Conservation (phyloP, 352 stramenopile genomes). For the Globisporangium camurandrum region DNA sequence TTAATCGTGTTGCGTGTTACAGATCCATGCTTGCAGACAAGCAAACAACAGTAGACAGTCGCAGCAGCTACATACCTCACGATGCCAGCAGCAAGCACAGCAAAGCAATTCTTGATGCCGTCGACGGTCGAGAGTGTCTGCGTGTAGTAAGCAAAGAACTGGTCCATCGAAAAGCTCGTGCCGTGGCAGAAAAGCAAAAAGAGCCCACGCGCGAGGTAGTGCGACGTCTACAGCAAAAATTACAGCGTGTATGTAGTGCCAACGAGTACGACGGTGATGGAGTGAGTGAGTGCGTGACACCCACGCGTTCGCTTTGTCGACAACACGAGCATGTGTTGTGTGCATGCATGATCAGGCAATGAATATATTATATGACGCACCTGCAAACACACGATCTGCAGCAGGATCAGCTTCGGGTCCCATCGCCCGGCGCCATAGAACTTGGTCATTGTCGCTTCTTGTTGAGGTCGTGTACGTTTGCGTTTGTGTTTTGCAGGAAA, state of each 20-base stretch:
- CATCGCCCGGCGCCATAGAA: slow-evolving; percentile 77
- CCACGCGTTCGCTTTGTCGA: not conserved
- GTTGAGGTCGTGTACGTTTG: not conserved
- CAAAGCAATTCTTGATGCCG: slow-evolving; percentile 78
- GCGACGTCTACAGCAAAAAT: slow-evolving; percentile 42
- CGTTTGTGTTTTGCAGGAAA: not conserved
- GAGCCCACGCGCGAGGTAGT: slow-evolving; percentile 73
- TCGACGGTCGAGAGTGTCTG: slow-evolving; percentile 70
- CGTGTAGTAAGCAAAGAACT: slow-evolving; percentile 82
- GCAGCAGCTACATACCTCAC: slow-evolving; percentile 24
- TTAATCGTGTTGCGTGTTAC: not conserved
- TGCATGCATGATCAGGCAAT: not conserved
- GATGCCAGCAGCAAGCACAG: slow-evolving; percentile 44
- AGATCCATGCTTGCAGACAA: not conserved
- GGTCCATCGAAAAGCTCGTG: slow-evolving; percentile 52
- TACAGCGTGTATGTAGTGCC: no score
- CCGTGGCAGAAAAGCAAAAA: slow-evolving; percentile 75
- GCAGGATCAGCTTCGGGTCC: slow-evolving; percentile 82
- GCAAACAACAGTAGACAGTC: not conserved
- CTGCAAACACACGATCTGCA: slow-evolving; percentile 87
- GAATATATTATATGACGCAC: slow-evolving; percentile 17
- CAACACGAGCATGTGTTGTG: no score
- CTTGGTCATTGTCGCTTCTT: slow-evolving; percentile 46
- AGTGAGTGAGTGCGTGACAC: not conserved
- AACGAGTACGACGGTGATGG: no score